Evolutionary conservation across 345 rosid species (phyloP).

Genomic region (Citrus glauca): DNA sequence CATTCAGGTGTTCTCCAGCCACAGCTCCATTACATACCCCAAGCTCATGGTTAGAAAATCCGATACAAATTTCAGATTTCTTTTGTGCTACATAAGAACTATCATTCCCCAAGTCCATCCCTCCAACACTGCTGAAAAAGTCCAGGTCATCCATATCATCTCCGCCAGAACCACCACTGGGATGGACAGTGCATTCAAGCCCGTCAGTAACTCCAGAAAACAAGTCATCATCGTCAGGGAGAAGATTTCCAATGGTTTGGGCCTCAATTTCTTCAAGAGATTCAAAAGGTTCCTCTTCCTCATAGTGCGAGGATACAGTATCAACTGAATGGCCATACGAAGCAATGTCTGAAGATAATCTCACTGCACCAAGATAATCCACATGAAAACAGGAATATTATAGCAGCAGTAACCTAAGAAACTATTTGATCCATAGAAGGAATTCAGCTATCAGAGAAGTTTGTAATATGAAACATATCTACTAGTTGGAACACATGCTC

Average conservation of each 20-base stretch:
- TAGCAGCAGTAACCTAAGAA: background rate
- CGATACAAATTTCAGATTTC: slow-evolving; percentile 26
- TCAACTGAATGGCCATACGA: slow-evolving; percentile 39
- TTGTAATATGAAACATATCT: background rate
- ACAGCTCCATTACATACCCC: slow-evolving; percentile 15
- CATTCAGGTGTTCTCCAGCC: slow-evolving; percentile 33
- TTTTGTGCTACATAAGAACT: slow-evolving; percentile 21
- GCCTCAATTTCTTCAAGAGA: slow-evolving; percentile 63
- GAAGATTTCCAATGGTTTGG: slow-evolving; percentile 66
- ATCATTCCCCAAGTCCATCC: slow-evolving; percentile 66
- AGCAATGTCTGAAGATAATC: slow-evolving; percentile 31
- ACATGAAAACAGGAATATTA: slow-evolving; percentile 1
- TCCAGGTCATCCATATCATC: slow-evolving; percentile 63
- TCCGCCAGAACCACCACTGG: slow-evolving; percentile 11
- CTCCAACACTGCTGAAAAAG: slow-evolving; percentile 62
- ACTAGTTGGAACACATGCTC: background rate
- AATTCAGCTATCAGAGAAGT: background rate
- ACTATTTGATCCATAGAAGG: background rate
- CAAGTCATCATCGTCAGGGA: slow-evolving; percentile 63
- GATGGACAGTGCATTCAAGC: slow-evolving; percentile 20
- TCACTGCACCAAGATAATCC: slow-evolving; percentile 41
- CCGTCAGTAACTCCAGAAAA: slow-evolving; percentile 55
- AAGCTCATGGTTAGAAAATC: slow-evolving; percentile 28
- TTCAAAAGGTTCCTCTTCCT: slow-evolving; percentile 47
- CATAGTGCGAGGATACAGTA: slow-evolving; percentile 32